Percentiles rank a stretch among this genome's conserved stretches.
Conservation (phyloP, 2,329 filamentous ascomycete species). For the Mycocentrospora acerina region DNA sequence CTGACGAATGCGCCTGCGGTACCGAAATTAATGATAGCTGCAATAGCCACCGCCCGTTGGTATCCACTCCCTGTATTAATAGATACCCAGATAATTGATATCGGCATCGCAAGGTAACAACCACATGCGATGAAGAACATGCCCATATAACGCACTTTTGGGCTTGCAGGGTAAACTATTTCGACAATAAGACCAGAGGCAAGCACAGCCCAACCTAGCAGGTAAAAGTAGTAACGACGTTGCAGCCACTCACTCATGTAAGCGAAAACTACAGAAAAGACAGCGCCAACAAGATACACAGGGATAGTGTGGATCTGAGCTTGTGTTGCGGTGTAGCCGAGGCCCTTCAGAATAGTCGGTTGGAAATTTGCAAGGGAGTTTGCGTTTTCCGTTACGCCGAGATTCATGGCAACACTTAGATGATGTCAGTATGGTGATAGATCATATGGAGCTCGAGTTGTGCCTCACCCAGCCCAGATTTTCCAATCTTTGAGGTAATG, state of each 20-base stretch:
- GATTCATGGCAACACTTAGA: constrained; percentile 31
- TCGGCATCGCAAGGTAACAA: constrained; percentile 58
- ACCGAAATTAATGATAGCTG: constrained; percentile 44
- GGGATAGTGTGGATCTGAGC: constrained; percentile 41
- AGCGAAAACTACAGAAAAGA: constrained; percentile 30
- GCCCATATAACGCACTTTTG: constrained; percentile 53
- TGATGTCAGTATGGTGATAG: no score
- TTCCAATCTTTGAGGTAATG: constrained; percentile 53
- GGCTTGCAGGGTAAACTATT: constrained; percentile 38
- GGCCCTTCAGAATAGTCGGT: constrained; percentile 39
- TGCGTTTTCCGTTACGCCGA: constrained; percentile 34
- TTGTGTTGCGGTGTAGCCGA: constrained; percentile 37
- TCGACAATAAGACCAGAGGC: constrained; percentile 54
- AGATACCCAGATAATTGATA: constrained; percentile 58
- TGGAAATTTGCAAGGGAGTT: constrained; percentile 37
- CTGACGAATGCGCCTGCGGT: constrained; percentile 59
- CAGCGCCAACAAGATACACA: constrained; percentile 34
- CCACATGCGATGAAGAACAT: constrained; percentile 57
- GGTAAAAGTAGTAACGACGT: constrained; percentile 34
- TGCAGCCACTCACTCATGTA: constrained; percentile 28
- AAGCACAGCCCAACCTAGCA: constrained; percentile 40
- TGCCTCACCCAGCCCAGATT: constrained; percentile 56
- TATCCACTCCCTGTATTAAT: constrained; percentile 49
- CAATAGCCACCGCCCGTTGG: constrained; percentile 24
- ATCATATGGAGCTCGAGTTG: no score